Base-by-base conservation (phyloP, 2,329 filamentous ascomycete species). In the Lachnellula suecica region DNA sequence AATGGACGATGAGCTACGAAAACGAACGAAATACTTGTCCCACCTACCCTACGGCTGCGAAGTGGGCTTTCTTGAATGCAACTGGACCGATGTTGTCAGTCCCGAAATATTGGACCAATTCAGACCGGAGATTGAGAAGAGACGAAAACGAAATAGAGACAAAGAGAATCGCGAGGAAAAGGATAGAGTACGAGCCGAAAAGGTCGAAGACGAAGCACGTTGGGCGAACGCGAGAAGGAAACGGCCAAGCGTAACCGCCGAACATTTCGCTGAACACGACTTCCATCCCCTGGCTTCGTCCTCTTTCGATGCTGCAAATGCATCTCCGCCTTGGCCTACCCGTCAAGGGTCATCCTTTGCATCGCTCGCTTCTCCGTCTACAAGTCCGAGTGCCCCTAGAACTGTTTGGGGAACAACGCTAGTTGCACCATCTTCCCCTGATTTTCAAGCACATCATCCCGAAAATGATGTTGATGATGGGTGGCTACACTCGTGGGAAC, bases 391-490 rank as follows among this genome's bases (percentile, higher is more conserved):
- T 6, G 82, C 84, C 1, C 76, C 82, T 37, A 85, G 84, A 56
- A 97, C 93, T 0, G 90, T 97, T 0, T 97, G 93, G 93, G 93
- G 93, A n/a, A 97, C 93, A 1, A 78, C 82, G 3, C 83, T 81
- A 0, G 73, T 96, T 2, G 66, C 74, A 2, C 74, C 83, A 0
- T 73, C 72, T 1, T 85, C 83, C 3, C 83, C 85, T 2, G 78
- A 81, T 10, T 63, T 83, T 24, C 72, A 24, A 70, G 71, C 67
- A 67, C 54, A 56, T 11, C 41, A 50, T 17, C 22, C 43, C 7
- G 55, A 61, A 23, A 53, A 53, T 20, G 60, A 64, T 41, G 72
- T 70, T 2, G 83, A 91, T 56, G 92, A 97, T 67, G 93, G 92
- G 0, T 97, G 92, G 92, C 74, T 93, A 15, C 85, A 89, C 62